Percentiles rank a stretch among this genome's conserved stretches.
Conservation (phyloP, 345 rosid genomes). For the Pelargonium nanum region DNA sequence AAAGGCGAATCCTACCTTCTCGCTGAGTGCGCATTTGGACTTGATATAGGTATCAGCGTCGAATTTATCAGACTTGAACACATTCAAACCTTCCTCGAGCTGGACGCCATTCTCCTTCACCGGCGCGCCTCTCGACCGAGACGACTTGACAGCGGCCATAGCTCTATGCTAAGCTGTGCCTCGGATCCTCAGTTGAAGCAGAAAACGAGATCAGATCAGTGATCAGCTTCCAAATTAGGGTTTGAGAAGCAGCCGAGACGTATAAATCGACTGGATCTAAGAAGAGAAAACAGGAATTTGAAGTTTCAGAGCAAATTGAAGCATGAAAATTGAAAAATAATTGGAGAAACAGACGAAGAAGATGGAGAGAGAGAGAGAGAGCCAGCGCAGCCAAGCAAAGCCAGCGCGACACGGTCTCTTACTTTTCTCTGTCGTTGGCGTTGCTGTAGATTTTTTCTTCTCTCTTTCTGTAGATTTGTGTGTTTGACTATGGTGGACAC, state of each 20-base stretch:
- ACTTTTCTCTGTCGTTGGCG: too few species aligned
- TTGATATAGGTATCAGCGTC: constrained; percentile 86
- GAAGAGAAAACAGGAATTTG: not conserved
- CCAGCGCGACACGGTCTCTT: not conserved
- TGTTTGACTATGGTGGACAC: too few species aligned
- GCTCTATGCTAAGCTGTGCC: too few species aligned
- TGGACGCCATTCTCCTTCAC: constrained; percentile 64
- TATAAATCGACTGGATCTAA: not conserved
- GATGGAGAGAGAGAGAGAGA: not conserved
- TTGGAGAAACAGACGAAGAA: not conserved
- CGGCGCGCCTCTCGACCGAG: constrained; percentile 50
- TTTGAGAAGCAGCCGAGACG: not conserved
- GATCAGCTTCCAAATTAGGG: not conserved
- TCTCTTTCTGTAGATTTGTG: too few species aligned
- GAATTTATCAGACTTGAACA: constrained; percentile 87
- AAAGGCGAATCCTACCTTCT: constrained; percentile 43
- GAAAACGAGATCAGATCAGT: constrained; percentile 9
- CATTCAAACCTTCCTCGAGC: constrained; percentile 71
- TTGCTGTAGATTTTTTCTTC: too few species aligned
- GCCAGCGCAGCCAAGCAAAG: not conserved
- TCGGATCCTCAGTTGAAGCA: not conserved
- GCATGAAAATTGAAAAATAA: not conserved
- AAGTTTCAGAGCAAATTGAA: not conserved
- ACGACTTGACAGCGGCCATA: constrained; percentile 57
- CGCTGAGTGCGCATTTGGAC: constrained; percentile 92